Evolutionary conservation across 164 flowering plant genomes (phyloP).

Genomic region (Stephania japonica): DNA sequence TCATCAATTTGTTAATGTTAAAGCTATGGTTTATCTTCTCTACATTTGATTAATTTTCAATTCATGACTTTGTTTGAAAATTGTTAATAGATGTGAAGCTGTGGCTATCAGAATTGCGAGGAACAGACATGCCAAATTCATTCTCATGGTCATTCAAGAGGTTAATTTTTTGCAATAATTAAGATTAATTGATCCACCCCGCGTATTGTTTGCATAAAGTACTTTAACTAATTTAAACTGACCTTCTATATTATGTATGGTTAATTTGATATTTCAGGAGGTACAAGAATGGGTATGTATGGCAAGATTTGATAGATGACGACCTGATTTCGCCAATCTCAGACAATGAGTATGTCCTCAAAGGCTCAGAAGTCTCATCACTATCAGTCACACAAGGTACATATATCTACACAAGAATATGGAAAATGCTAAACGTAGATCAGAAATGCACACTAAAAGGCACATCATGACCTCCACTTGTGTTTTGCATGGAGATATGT

Average conservation of each 20-base stretch:
- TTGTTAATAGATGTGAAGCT: slow-evolving; percentile 56
- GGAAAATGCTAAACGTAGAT: too few species aligned
- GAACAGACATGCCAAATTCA: slow-evolving; percentile 67
- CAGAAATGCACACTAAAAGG: too few species aligned
- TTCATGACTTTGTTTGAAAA: neutral
- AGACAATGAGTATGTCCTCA: slow-evolving; percentile 62
- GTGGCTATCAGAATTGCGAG: slow-evolving; percentile 73
- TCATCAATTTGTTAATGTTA: neutral
- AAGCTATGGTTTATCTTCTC: neutral
- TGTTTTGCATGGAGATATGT: too few species aligned
- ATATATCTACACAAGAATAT: too few species aligned
- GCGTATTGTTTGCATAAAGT: too few species aligned
- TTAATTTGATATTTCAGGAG: slow-evolving; percentile 29
- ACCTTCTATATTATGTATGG: neutral
- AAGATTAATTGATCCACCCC: neutral
- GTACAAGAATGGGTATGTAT: slow-evolving; percentile 58
- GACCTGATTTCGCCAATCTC: slow-evolving; percentile 61
- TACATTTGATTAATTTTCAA: neutral
- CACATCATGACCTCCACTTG: too few species aligned
- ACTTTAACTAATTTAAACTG: neutral
- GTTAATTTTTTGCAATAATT: slow-evolving; percentile 19
- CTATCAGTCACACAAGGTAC: slow-evolving; percentile 7
- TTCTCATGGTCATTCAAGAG: slow-evolving; percentile 88
- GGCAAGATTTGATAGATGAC: slow-evolving; percentile 69
- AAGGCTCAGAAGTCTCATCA: slow-evolving; percentile 42